Conservation (phyloP, 805 yeast genomes). For the fission yeast (Schizosaccharomyces pombe) region DNA sequence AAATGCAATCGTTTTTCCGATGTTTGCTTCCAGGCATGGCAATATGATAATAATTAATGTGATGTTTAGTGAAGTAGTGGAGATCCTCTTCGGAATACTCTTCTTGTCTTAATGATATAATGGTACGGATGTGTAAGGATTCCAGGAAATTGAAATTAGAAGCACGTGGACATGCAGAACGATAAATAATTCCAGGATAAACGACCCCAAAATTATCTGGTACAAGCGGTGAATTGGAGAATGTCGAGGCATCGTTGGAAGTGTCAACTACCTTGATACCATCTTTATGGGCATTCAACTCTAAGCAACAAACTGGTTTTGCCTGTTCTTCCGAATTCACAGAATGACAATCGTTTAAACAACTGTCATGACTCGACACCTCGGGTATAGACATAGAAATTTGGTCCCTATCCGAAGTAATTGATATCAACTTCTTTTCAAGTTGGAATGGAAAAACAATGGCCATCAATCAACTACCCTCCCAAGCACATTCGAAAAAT, state of each 20-base stretch:
- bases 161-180: slow-evolving; percentile 73
- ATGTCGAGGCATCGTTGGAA: background rate
- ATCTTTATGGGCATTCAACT: background rate
- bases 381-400: too few species aligned
- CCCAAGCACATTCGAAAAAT: too few species aligned
- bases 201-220: slow-evolving; percentile 89
- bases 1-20: slow-evolving; percentile 19
- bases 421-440: too few species aligned
- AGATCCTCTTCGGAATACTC: slow-evolving; percentile 62
- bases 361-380: too few species aligned
- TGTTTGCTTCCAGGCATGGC: slow-evolving; percentile 51
- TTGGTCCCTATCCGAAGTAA: too few species aligned
- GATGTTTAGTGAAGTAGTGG: slow-evolving; percentile 35
- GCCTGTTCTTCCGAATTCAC: too few species aligned
- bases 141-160: slow-evolving; percentile 55
- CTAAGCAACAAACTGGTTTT: background rate
- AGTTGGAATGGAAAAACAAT: too few species aligned
- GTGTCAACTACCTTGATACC: too few species aligned
- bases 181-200: slow-evolving; percentile 39
- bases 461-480: too few species aligned
- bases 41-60: slow-evolving; percentile 55
- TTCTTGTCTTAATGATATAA: slow-evolving; percentile 29
- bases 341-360: too few species aligned
- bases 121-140: slow-evolving; percentile 40
- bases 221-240: slow-evolving; percentile 1